Evolutionary conservation across 176 grass and related monocot genomes (phyloP), one percentile per base, ranked within the genome.

Genomic region (Secale cereale): DNA sequence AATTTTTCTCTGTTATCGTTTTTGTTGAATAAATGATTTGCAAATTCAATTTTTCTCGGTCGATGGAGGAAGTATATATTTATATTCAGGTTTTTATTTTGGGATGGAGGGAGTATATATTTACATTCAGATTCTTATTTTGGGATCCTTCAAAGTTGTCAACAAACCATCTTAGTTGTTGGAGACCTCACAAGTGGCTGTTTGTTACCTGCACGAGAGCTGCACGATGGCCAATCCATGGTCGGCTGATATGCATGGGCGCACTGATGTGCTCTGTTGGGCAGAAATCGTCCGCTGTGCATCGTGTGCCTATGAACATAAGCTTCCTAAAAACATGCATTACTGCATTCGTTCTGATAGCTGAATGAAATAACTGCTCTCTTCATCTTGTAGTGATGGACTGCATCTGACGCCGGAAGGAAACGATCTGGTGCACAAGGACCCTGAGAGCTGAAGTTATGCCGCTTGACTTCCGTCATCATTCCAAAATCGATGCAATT

Each of bases 331-430:
- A 33, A 71, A 45, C 61, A 84, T 25, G 6, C 22, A 57, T 36
- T 71, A 35, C 11, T 84, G 28, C 1, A 10, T 75, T 85, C 68
- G 25, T 79, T 59, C 57, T 59, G 30, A 54, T 30, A 80, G 20
- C 11, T 23, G 4, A 6, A 19, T 56, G 36, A 37, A 37, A 7
- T 2, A 31, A 75, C 9, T 8, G 25, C 19, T 66, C 9, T 83
- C 75, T 69, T 36, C 37, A 46, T 84, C 43, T 92, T 57, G 4
- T 85, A 97, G 95, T 41, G 95, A 97, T 20, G 95, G 92, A 22
- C 80, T 94, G 59, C 90, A 97, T 61, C 83, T 97, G 62, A 97
- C 92, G 70, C 73, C 62, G 56, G 86, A 92, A 89, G 92, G 95
- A 78, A 94, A 97, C 59, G 69, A 65, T 40, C 63, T 97, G 79